Percentiles rank a stretch among this genome's conserved stretches.
These are phyloP conservation scores for Dioscorea alata DNA, from an alignment of 106 monocot species.

Conservation along the genomic window DNA sequence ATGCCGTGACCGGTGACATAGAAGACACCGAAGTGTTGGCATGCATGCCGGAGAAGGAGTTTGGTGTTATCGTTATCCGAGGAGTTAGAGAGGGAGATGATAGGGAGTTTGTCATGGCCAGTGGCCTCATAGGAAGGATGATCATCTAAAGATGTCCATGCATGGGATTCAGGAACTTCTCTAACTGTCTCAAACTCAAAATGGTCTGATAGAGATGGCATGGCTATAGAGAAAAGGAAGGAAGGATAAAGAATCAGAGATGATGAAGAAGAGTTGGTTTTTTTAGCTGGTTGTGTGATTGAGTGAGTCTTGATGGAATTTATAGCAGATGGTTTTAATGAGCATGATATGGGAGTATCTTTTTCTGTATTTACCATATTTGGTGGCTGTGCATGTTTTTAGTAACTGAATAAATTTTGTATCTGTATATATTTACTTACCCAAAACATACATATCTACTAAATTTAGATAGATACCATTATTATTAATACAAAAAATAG, in stretches of 20 bases:
- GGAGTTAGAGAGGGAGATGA: constrained; percentile 44
- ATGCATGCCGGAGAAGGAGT: constrained; percentile 41
- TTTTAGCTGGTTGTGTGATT: too few species aligned
- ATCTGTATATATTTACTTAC: too few species aligned
- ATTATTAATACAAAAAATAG: too few species aligned
- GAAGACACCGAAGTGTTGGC: constrained; percentile 69
- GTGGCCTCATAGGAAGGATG: constrained; percentile 21
- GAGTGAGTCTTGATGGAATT: too few species aligned
- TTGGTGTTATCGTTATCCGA: constrained; percentile 8
- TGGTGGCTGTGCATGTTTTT: too few species aligned
- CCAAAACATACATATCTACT: too few species aligned
- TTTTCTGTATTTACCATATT: neutral
- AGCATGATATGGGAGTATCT: too few species aligned
- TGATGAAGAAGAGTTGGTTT: too few species aligned
- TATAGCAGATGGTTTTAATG: too few species aligned
- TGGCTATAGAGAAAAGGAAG: neutral
- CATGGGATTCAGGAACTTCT: constrained; percentile 63
- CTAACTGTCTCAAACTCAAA: constrained; percentile 28
- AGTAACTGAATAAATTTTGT: too few species aligned
- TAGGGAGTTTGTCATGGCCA: constrained; percentile 32
- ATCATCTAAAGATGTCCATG: constrained; percentile 44
- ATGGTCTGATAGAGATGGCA: constrained; percentile 10
- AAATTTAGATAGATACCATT: too few species aligned
- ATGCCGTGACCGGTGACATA: constrained; percentile 51
- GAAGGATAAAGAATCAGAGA: too few species aligned